phyloP scores from a whole-genome alignment of 2,329 filamentous ascomycete species.

The Pestalotiopsis fici region DNA sequence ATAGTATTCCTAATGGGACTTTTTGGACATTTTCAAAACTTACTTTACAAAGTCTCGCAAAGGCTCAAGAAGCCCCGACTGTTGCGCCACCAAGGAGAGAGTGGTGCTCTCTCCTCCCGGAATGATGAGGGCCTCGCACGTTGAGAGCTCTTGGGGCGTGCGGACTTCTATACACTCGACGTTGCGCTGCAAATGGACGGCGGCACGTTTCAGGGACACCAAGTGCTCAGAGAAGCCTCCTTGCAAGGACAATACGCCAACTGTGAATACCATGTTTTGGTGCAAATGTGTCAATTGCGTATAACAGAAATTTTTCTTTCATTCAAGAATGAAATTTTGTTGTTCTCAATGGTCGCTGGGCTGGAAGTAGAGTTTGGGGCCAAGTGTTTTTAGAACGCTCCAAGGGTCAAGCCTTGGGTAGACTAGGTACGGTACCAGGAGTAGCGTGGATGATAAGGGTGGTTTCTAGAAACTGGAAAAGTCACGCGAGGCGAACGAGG shows the following conservation, averaged over 20 bases:
- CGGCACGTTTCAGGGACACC: slow-evolving; percentile 70
- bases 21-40: slow-evolving; percentile 29
- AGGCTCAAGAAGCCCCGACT: slow-evolving; percentile 80
- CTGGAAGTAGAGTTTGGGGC: not conserved
- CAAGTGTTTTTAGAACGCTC: too few species aligned
- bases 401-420: not conserved
- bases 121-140: slow-evolving; percentile 82
- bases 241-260: slow-evolving; percentile 76
- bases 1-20: too few species aligned
- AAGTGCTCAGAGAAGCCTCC: slow-evolving; percentile 92
- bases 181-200: slow-evolving; percentile 41
- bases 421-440: not conserved
- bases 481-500: not conserved
- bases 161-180: slow-evolving; percentile 79
- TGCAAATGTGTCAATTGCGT: not conserved
- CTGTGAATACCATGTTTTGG: slow-evolving; percentile 35
- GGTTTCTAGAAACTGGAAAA: not conserved
- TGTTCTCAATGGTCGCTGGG: not conserved
- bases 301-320: not conserved
- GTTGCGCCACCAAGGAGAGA: slow-evolving; percentile 83
- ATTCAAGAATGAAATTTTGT: not conserved
- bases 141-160: slow-evolving; percentile 67
- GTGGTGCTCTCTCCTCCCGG: slow-evolving; percentile 95
- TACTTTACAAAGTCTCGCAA: slow-evolving; percentile 90
- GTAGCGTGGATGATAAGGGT: not conserved